Conservation (phyloP, 2,329 filamentous ascomycete species). For the Fusarium guadeloupense region DNA sequence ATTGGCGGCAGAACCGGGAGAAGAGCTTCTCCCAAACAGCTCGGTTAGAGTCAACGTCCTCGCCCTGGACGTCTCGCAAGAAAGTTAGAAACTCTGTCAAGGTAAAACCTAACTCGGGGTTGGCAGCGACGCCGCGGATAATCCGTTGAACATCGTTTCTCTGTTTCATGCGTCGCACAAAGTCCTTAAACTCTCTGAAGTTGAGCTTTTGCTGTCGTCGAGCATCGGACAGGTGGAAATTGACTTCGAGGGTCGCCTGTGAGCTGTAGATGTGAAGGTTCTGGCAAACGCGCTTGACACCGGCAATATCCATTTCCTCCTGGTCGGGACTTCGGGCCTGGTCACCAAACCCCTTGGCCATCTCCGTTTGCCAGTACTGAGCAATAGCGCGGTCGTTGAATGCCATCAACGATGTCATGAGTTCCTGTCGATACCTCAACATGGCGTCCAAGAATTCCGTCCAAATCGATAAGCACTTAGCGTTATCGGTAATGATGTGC, state of each 20-base stretch:
- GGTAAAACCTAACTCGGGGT: constrained; percentile 72
- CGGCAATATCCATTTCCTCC: constrained; percentile 78
- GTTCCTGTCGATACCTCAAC: constrained; percentile 83
- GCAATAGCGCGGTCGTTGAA: constrained; percentile 85
- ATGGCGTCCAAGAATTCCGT: constrained; percentile 84
- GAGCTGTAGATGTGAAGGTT: constrained; percentile 93
- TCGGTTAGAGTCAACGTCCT: constrained; percentile 75
- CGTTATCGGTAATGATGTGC: constrained; percentile 83
- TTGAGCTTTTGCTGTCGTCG: constrained; percentile 72
- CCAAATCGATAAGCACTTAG: constrained; percentile 80
- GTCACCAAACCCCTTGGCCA: constrained; percentile 72
- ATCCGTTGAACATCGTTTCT: constrained; percentile 82
- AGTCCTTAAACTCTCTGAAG: constrained; percentile 83
- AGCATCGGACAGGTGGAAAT: constrained; percentile 79
- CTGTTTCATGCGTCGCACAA: constrained; percentile 84
- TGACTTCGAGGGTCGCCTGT: constrained; percentile 73
- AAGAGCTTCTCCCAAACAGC: constrained; percentile 78
- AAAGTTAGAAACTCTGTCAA: constrained; percentile 80
- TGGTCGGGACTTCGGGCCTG: constrained; percentile 62
- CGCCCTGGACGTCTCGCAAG: constrained; percentile 75
- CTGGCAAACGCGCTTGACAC: constrained; percentile 84
- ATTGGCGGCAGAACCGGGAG: constrained; percentile 71
- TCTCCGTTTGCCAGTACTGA: constrained; percentile 87
- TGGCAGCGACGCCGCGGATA: constrained; percentile 69
- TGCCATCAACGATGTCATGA: constrained; percentile 89